These are phyloP conservation scores for Xylariales sp. DNA, from an alignment of 2,329 filamentous ascomycete genomes.

Conservation along the genomic window DNA sequence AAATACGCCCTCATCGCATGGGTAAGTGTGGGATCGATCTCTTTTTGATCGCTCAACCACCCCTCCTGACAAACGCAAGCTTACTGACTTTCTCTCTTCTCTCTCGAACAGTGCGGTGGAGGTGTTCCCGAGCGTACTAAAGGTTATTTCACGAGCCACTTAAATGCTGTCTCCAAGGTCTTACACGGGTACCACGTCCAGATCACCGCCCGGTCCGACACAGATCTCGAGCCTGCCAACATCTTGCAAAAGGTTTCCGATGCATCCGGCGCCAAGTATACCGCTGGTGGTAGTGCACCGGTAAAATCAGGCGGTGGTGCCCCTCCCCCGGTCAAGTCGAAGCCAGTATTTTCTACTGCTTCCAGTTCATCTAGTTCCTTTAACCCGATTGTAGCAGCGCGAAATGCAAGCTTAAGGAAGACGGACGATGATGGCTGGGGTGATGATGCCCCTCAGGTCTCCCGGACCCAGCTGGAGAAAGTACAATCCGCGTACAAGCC, in stretches of 20 bases:
- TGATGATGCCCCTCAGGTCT: slow-evolving; percentile 84
- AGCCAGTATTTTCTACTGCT: slow-evolving; percentile 88
- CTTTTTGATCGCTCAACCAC: no score
- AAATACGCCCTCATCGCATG: slow-evolving; percentile 94
- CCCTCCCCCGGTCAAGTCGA: slow-evolving; percentile 74
- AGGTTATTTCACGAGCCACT: slow-evolving; percentile 95
- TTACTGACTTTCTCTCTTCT: neutral
- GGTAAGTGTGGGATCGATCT: no score
- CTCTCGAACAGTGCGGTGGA: slow-evolving; percentile 67
- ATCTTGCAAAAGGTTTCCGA: slow-evolving; percentile 94
- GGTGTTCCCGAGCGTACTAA: slow-evolving; percentile 98
- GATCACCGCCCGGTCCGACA: slow-evolving; percentile 88
- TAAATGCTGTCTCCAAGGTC: slow-evolving; percentile 83
- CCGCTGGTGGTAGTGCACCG: slow-evolving; percentile 57
- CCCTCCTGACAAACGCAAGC: slow-evolving; percentile 17
- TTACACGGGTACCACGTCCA: slow-evolving; percentile 97
- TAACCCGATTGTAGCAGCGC: slow-evolving; percentile 64
- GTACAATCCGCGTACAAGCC: slow-evolving; percentile 91
- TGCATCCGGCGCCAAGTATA: slow-evolving; percentile 93
- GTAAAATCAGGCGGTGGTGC: slow-evolving; percentile 45
- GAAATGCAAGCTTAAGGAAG: slow-evolving; percentile 52
- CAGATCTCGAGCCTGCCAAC: slow-evolving; percentile 78
- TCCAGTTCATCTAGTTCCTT: slow-evolving; percentile 46
- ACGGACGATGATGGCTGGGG: slow-evolving; percentile 89
- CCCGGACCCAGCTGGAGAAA: slow-evolving; percentile 83